Base-by-base conservation (phyloP, 2,329 filamentous ascomycete species). In the Phialophora macrospora region DNA sequence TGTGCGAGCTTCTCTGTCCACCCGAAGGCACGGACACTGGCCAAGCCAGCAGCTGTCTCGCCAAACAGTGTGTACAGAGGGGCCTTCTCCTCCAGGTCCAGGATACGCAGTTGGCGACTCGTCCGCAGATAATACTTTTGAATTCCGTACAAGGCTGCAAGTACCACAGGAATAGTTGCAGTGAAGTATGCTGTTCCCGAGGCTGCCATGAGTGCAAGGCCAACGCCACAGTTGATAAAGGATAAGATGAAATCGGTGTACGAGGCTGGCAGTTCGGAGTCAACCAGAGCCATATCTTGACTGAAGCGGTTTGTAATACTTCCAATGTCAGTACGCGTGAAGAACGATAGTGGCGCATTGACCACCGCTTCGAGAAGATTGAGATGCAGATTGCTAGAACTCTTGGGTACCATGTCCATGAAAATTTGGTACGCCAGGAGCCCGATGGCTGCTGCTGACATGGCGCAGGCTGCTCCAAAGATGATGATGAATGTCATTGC, bases 11-110 rank as follows among this genome's bases (percentile, higher is more conserved):
- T 72, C 0, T 74, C 68, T n/a, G 81, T 76, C 85, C 84, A 87
- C 0, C 82, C 80, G 66, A 86, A 87, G 1, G 85, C 83, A 9
- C 85, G 80, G 28, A 88, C 79, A 0, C 85, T 88, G 0, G 80
- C 77, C 0, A 87, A 72, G 0, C 86, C 86, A 38, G 80, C 81
- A 49, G 87, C 79, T 1, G 82, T 84, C 67, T 87, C 85, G 24
- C 83, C 78, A 68, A 87, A 88, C 65, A 87, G 78, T 17, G 79
- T 84, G 76, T 85, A 87, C 0, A 88, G 75, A 0, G 85, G 85
- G 0, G 83, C 82, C 68, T 88, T 88, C 1, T 84, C 81, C 72
- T 89, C 87, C 0, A 89, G 79, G 54, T 89, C 87, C 11, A 89
- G 74, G 22, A 87, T 79, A 56, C 87, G 80, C 7, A 89, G 73